A percentile compares a stretch with the other conserved stretches of the same genome.
phyloP scores from a whole-genome alignment of 768 basidiomycete species.

The Lentinula aciculospora region DNA sequence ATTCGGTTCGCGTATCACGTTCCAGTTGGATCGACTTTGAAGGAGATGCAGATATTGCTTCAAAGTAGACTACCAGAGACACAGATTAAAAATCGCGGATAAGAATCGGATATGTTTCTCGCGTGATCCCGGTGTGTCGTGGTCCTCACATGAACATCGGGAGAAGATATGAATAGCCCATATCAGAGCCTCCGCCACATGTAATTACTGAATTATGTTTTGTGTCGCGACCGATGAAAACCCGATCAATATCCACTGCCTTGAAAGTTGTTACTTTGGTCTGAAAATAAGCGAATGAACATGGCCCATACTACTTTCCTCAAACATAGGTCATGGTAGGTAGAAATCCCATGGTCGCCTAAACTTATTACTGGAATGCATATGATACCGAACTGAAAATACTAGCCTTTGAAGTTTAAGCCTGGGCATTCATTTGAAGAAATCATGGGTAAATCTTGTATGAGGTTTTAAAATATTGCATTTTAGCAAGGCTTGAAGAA shows the following conservation, averaged over 20 bases:
- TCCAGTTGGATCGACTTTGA: neutral
- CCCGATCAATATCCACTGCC: slow-evolving; percentile 1
- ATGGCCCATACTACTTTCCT: no score
- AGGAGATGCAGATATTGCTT: neutral
- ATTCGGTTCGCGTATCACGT: neutral
- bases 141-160: neutral
- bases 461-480: no score
- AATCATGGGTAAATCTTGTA: no score
- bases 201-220: neutral
- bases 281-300: neutral
- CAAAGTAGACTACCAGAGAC: neutral
- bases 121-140: neutral
- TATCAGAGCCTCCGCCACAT: neutral
- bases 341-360: no score
- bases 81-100: neutral
- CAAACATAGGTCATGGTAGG: no score
- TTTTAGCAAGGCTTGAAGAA: no score
- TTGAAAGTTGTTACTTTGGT: neutral
- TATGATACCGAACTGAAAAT: no score
- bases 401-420: no score
- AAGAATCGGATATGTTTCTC: neutral
- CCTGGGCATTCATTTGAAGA: no score
- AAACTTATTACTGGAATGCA: no score
- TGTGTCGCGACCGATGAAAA: neutral
- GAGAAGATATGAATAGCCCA: neutral